Conservation (phyloP, 108 stramenopile genomes). For the Mayamaea pseudoterrestris region DNA sequence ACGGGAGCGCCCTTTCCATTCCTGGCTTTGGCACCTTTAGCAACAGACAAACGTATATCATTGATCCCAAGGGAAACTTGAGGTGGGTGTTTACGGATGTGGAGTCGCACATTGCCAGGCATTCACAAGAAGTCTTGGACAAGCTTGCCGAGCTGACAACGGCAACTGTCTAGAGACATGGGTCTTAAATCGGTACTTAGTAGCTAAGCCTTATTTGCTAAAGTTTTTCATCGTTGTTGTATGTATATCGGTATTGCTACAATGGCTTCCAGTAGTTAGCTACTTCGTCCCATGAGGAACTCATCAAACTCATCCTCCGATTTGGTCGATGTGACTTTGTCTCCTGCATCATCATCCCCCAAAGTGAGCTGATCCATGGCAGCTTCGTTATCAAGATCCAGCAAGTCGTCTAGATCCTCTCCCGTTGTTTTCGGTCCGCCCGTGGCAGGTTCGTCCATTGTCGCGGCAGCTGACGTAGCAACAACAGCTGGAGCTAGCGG, state of each 20-base stretch:
- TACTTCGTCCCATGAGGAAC: slow-evolving; percentile 35
- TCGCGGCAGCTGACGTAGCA: too few relatives aligned
- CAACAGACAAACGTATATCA: slow-evolving; percentile 76
- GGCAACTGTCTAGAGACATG: background rate
- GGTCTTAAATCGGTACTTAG: too few relatives aligned
- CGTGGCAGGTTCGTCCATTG: too few relatives aligned
- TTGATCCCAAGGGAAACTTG: slow-evolving; percentile 62
- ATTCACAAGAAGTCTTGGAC: slow-evolving; percentile 57
- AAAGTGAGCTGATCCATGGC: slow-evolving; percentile 3
- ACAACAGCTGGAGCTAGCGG: too few relatives aligned
- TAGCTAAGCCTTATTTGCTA: too few relatives aligned
- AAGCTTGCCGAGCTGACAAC: slow-evolving; percentile 53
- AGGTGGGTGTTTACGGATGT: slow-evolving; percentile 75
- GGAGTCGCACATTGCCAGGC: slow-evolving; percentile 48
- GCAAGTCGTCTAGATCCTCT: too few relatives aligned
- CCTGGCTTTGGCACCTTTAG: slow-evolving; percentile 75
- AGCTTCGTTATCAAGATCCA: too few relatives aligned
- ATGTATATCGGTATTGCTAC: too few relatives aligned
- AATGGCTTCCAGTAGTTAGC: too few relatives aligned
- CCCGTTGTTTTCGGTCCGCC: too few relatives aligned
- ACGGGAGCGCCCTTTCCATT: slow-evolving; percentile 43
- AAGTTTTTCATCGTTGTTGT: too few relatives aligned
- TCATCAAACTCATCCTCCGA: slow-evolving; percentile 29
- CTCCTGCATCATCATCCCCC: slow-evolving; percentile 8
- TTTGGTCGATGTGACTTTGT: background rate